Evolutionary conservation across 1,284 basidiomycete species (phyloP), one percentile per base, ranked within the genome.

Genomic region (Wallemia hederae): DNA sequence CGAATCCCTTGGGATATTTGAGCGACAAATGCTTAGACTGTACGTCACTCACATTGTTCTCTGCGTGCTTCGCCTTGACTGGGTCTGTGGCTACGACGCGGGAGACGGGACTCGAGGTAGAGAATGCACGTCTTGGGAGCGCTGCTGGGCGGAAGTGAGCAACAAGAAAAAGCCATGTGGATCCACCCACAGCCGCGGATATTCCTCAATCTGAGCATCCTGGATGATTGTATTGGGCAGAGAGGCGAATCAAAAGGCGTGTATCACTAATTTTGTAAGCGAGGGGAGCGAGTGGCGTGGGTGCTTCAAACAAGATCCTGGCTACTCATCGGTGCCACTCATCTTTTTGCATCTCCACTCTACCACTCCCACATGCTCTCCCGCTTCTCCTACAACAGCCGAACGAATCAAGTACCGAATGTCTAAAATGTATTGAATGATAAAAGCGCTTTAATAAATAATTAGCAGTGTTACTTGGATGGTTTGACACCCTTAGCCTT

Each of bases 21-120:
- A n/a, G n/a, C n/a, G n/a, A n/a, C n/a, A n/a, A n/a, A n/a, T n/a
- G n/a, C n/a, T n/a, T n/a, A n/a, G n/a, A n/a, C 56, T 60, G 60
- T 5, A 26, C 27, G 39, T 31, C 59, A 56, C 25, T 57, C 58
- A 59, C 56, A 60, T 70, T 49, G 67, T 81, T 85, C 75, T 81
- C 77, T 68, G 82, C 84, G 72, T 88, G 81, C 72, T 88, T 78
- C 27, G 87, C 87, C 69, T 80, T 84, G 64, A 83, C 76, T 27
- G 86, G 83, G 69, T 79, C 83, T 55, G 82, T 82, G 55, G 80
- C 79, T 63, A 81, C 80, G 66, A 89, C 76, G 67, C 76, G 78
- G 63, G 7, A 11, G 24, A 58, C 9, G 7, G 24, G 7, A 9
- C 2, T n/a, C 25, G 56, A 58, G 24, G 56, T 27, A 3, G 56